Evolutionary conservation across 1,284 basidiomycete genomes (phyloP), one percentile per base, ranked within the genome.

Genomic region (Pseudozyma tsukubaensis): DNA sequence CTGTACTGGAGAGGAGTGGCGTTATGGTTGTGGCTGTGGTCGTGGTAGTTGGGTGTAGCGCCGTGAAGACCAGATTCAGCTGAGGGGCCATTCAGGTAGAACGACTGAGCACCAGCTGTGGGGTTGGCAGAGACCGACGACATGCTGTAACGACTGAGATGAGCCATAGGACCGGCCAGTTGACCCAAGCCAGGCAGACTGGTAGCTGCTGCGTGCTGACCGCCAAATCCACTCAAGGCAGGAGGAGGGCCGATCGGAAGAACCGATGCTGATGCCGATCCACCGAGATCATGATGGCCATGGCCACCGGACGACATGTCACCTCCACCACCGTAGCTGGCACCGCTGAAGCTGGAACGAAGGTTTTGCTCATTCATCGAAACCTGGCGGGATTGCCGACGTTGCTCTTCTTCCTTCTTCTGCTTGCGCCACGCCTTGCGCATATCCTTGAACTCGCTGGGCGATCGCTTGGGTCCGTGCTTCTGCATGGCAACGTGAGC

Each of bases 391-490:
- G 68, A 37, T 61, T 75, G 65, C 7, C 78, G 42, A 19, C 77
- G 59, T 52, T 82, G 79, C 49, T 80, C 86, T 24, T 88, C 88
- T 76, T 93, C 92, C 85, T 94, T 93, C 88, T 95, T 97, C 79
- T 91, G 89, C 86, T 93, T 93, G 57, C 94, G 90, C 94, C 94
- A 97, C 77, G 92, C 92, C 85, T 95, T 97, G 71, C 95, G 90
- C 83, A 97, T 91, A 81, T 97, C 96, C 85, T 97, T 97, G 88
- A 98, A 98, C 87, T 98, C 95, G 69, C 89, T 89, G 9, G 94
- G 93, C 83, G 89, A 91, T 54, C 93, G 89, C 85, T 94, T 94
- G 16, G 87, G 60, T 43, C 93, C 93, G 81, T 95, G 93, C 85
- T 92, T 92, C 85, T 94, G 94, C 92, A 94, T 94, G 21, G 90